These are phyloP conservation scores for Teratosphaeria zuluensis DNA, from an alignment of 2,329 filamentous ascomycete genomes.

Conservation along the genomic window DNA sequence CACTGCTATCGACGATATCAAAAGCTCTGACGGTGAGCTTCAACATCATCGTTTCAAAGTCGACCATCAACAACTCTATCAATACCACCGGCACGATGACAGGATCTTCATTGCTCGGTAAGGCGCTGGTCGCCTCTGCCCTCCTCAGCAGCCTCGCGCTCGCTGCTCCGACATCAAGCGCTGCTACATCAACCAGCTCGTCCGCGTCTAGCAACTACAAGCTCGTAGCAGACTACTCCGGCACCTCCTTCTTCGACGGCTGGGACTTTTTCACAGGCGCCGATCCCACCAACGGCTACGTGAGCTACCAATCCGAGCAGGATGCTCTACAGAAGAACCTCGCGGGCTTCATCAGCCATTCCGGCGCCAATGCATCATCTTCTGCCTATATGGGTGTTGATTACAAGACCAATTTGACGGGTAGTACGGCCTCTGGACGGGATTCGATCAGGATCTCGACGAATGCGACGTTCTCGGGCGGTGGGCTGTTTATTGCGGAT, in stretches of 20 bases:
- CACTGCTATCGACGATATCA: background rate
- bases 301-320: conserved; percentile 12
- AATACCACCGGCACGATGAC: background rate
- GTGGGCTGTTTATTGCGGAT: conserved; percentile 41
- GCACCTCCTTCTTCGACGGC: conserved; percentile 33
- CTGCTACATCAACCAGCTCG: background rate
- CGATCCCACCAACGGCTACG: conserved; percentile 36
- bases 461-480: conserved; percentile 37
- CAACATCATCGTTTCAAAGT: background rate
- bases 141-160: conserved; percentile 7
- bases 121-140: conserved; percentile 10
- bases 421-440: conserved; percentile 8
- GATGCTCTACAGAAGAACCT: conserved; percentile 29
- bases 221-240: conserved; percentile 21
- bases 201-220: conserved; percentile 11
- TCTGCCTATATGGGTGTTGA: conserved; percentile 40
- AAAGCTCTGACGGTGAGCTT: background rate
- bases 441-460: conserved; percentile 39
- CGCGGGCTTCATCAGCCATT: conserved; percentile 32
- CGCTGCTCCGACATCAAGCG: background rate
- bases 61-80: background rate
- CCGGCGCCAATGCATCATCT: conserved; percentile 16
- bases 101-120: background rate
- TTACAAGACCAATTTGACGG: conserved; percentile 19
- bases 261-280: conserved; percentile 35